Conservation (phyloP, 495 filamentous ascomycete species). For the Hypoxylon lenormandii region DNA sequence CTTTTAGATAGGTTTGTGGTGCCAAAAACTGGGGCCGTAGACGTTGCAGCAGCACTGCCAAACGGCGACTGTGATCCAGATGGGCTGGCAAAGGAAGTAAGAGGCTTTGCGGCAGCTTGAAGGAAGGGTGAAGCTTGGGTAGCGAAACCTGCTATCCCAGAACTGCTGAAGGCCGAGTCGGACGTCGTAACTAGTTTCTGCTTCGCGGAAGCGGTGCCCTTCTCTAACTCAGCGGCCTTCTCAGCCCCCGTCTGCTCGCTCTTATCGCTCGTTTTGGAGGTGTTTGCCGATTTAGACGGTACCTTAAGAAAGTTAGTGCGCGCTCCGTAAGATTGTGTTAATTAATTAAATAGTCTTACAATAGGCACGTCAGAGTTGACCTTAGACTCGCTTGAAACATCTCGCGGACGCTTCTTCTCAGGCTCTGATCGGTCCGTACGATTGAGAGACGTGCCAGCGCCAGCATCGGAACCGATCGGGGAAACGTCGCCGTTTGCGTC, state of each 20-base stretch:
- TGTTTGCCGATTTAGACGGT: slow-evolving; percentile 9
- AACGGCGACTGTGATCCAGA: slow-evolving; percentile 43
- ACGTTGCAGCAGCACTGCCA: slow-evolving; percentile 8
- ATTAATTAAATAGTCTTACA: slow-evolving; percentile 16
- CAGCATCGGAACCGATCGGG: slow-evolving; percentile 49
- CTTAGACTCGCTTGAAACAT: slow-evolving; percentile 51
- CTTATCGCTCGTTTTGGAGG: slow-evolving; percentile 14
- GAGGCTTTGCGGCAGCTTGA: slow-evolving; percentile 44
- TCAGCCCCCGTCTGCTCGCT: slow-evolving; percentile 15
- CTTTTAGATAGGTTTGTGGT: slow-evolving; percentile 33
- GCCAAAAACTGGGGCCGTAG: slow-evolving; percentile 40
- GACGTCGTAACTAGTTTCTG: slow-evolving; percentile 34
- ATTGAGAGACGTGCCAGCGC: slow-evolving; percentile 47
- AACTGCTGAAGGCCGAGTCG: slow-evolving; percentile 44
- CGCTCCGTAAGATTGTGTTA: background rate
- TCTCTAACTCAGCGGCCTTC: slow-evolving; percentile 9
- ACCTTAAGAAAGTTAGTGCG: slow-evolving; percentile 17
- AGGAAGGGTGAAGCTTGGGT: slow-evolving; percentile 50
- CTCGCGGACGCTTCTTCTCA: slow-evolving; percentile 68
- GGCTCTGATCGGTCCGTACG: slow-evolving; percentile 63
- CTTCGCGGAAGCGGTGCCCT: slow-evolving; percentile 11
- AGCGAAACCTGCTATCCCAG: slow-evolving; percentile 48
- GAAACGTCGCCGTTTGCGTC: slow-evolving; percentile 54
- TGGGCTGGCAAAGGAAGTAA: slow-evolving; percentile 57
- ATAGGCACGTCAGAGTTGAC: slow-evolving; percentile 14